Conservation (phyloP, 352 stramenopile species). For the Halophytophthora polymorphica region DNA sequence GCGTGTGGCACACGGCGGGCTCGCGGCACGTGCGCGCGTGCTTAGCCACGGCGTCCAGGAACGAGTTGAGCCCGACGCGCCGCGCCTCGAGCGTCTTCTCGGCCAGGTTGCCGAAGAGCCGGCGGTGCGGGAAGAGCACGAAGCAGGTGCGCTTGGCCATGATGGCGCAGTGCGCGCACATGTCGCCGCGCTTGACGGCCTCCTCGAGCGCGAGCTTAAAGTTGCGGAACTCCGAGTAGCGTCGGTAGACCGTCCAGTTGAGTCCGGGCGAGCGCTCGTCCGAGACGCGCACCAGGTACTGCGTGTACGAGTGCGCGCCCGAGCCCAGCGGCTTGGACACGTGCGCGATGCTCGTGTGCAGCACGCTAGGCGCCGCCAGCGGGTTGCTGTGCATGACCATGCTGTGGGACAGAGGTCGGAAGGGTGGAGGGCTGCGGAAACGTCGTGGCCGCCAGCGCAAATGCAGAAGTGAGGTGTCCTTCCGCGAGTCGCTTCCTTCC, state of each 20-base stretch:
- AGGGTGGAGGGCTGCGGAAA: background rate
- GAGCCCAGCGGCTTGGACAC: slow-evolving; percentile 60
- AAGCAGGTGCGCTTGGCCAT: slow-evolving; percentile 82
- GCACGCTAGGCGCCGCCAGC: slow-evolving; percentile 34
- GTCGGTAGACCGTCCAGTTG: slow-evolving; percentile 82
- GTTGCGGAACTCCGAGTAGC: slow-evolving; percentile 82
- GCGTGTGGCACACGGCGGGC: slow-evolving; percentile 66
- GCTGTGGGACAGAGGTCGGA: background rate
- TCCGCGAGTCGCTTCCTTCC: too few species aligned
- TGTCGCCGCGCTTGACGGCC: slow-evolving; percentile 56
- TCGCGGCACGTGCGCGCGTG: slow-evolving; percentile 75
- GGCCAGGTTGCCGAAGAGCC: slow-evolving; percentile 69
- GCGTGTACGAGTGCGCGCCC: slow-evolving; percentile 66
- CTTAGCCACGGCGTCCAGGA: slow-evolving; percentile 73
- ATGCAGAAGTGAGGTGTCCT: too few species aligned
- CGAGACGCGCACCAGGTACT: slow-evolving; percentile 84
- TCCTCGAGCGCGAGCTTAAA: slow-evolving; percentile 65
- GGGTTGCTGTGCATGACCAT: slow-evolving; percentile 39
- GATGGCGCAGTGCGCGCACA: slow-evolving; percentile 74
- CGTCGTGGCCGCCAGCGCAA: too few species aligned
- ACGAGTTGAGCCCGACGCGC: slow-evolving; percentile 69
- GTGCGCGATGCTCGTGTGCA: slow-evolving; percentile 80
- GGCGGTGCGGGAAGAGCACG: slow-evolving; percentile 75
- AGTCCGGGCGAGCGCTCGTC: slow-evolving; percentile 67
- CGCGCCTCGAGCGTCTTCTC: slow-evolving; percentile 73